A percentile compares a stretch with the other conserved stretches of the same genome.
Conservation (phyloP, 768 basidiomycete genomes). For the Tricholoma terreum region DNA sequence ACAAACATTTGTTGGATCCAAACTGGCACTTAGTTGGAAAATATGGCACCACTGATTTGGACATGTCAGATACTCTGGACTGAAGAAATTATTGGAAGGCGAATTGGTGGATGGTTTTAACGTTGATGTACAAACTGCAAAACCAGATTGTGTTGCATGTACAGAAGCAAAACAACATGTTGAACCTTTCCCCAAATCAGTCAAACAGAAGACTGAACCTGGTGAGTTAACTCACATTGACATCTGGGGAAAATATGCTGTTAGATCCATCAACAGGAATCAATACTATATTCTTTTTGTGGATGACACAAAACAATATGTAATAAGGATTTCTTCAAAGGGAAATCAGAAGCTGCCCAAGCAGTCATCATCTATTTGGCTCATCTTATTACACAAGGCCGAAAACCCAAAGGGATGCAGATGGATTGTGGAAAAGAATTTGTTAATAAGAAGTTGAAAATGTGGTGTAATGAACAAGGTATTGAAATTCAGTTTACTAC, state of each 20-base stretch:
- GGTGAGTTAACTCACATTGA: conserved; percentile 7
- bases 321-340: neutral
- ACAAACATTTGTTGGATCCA: no score
- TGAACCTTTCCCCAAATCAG: conserved; percentile 6
- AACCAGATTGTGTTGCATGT: conserved; percentile 4
- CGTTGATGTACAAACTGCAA: neutral
- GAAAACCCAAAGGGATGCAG: neutral
- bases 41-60: conserved; percentile 2
- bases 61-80: conserved; percentile 2
- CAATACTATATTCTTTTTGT: neutral
- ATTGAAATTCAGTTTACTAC: neutral
- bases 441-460: neutral
- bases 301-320: neutral
- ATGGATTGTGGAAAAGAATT: neutral
- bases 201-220: conserved; percentile 1
- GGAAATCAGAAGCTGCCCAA: neutral
- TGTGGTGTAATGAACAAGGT: neutral
- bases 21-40: no score
- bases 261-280: neutral
- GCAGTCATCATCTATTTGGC: neutral
- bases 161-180: neutral
- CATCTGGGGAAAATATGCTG: conserved; percentile 3
- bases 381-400: neutral
- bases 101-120: conserved; percentile 4
- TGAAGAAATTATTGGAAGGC: neutral